Evolutionary conservation across 768 basidiomycete species (phyloP).

Genomic region (Pilatotrama ljubarskyi): DNA sequence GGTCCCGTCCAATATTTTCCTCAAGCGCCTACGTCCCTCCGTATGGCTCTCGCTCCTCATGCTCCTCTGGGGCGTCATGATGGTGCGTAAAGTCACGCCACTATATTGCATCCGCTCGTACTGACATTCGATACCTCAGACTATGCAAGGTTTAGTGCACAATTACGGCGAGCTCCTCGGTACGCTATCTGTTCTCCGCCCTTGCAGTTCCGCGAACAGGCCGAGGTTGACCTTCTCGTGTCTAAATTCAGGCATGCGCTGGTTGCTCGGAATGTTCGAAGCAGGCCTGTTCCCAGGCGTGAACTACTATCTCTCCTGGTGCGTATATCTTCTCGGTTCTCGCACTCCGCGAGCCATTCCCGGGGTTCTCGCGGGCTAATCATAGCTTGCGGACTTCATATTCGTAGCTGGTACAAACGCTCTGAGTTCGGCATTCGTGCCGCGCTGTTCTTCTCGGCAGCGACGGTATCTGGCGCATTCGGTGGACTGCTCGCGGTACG

Average conservation of each 20-base stretch:
- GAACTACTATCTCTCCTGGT: constrained; percentile 75
- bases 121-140: constrained; percentile 40
- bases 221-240: neutral
- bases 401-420: constrained; percentile 61
- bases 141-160: constrained; percentile 68
- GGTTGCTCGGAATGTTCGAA: constrained; percentile 74
- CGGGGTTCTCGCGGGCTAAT: constrained; percentile 15
- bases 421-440: constrained; percentile 68
- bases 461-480: constrained; percentile 82
- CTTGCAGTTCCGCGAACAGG: neutral
- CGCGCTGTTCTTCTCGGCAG: constrained; percentile 55
- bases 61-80: constrained; percentile 74
- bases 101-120: neutral
- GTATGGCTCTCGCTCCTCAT: constrained; percentile 76
- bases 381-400: constrained; percentile 12
- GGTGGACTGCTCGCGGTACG: constrained; percentile 71
- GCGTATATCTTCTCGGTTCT: constrained; percentile 29
- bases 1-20: constrained; percentile 72
- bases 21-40: constrained; percentile 74
- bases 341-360: neutral
- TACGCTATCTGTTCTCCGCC: constrained; percentile 31
- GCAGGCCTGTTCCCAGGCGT: constrained; percentile 57
- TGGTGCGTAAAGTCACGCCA: constrained; percentile 44
- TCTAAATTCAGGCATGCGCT: constrained; percentile 57
- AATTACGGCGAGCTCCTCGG: constrained; percentile 71